Base-by-base conservation (phyloP, 345 rosid genomes). In the Pugionium dolabratum region DNA sequence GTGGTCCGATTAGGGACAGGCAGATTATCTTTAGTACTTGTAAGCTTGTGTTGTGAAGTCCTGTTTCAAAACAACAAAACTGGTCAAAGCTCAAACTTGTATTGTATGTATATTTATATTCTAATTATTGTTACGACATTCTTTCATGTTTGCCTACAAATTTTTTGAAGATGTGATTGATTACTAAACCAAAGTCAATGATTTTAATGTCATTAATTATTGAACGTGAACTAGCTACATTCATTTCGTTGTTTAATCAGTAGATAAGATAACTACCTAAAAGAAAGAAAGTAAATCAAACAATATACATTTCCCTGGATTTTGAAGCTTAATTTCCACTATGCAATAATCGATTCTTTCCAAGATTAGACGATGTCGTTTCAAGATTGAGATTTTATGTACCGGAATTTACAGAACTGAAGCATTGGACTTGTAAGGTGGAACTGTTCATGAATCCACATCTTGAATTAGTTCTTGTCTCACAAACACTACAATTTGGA, bases 401-500 rank as follows among this genome's bases (percentile, higher is more conserved):
- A 85, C 95, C 85, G 34, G 75, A 41, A 31, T 64, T 43, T 1
- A 64, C 47, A 64, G 67, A 41, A 35, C 55, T 10, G 66, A 58
- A 82, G 42, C 98, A 89, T 30, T 66, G 83, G 57, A 80, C 72
- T 70, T 74, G 78, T 31, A 36, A 53, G 33, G 66, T 76, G 2
- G 54, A 42, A 37, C 61, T 75, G 75, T 71, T 75, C 37, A 50
- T 28, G 64, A 77, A 75, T 27, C 90, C 86, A 29, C 96, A 92
- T 4, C 34, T 67, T 0, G 46, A 37, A 79, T 78, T 51, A 83
- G 81, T 81, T 36, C 59, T 89, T 26, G 68, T 54, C 75, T 87
- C 92, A 46, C 98, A 92, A 26, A 70, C 75, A 1, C 11, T 54
- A 50, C 95, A 91, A 70, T 80, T 63, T 2, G 96, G 91, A 0